phyloP scores from a whole-genome alignment of 2,329 filamentous ascomycete genomes.

The Aspergillus hiratsukae region DNA sequence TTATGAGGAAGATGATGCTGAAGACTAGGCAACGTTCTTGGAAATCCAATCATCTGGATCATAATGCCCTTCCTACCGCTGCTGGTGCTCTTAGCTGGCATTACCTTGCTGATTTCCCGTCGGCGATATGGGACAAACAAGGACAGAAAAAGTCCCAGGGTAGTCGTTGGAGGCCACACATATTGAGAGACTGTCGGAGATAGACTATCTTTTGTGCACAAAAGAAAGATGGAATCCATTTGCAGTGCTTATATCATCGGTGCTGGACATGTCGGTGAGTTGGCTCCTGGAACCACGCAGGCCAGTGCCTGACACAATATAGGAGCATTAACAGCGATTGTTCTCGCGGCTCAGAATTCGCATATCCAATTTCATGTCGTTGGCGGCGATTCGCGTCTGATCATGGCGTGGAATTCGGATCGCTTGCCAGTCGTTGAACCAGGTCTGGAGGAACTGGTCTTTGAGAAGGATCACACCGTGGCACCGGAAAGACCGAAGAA shows the following conservation, averaged over 20 bases:
- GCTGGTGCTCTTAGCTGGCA: constrained; percentile 12
- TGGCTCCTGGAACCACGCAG: no score
- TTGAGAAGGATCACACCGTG: constrained; percentile 2
- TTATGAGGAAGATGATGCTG: not conserved
- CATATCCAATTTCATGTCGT: constrained; percentile 23
- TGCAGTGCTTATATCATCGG: constrained; percentile 21
- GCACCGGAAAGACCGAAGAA: not conserved
- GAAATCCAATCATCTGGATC: not conserved
- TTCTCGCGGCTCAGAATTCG: constrained; percentile 25
- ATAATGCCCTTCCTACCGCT: constrained; percentile 16
- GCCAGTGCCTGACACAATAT: not conserved
- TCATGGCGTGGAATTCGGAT: constrained; percentile 25
- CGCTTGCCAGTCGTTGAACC: constrained; percentile 24
- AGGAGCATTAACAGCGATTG: constrained; percentile 20
- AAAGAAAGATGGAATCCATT: constrained; percentile 11
- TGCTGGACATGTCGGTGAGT: constrained; percentile 22
- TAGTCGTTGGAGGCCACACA: constrained; percentile 17
- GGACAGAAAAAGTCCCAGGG: constrained; percentile 1
- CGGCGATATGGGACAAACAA: constrained; percentile 11
- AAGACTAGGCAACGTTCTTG: not conserved
- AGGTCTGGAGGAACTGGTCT: constrained; percentile 19
- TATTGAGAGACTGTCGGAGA: constrained; percentile 14
- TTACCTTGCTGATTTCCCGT: constrained; percentile 12
- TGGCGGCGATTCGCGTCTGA: constrained; percentile 19
- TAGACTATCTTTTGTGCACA: not conserved